These are phyloP conservation scores for Drosera capensis DNA, from an alignment of 148 eudicot species.

Conservation along the genomic window DNA sequence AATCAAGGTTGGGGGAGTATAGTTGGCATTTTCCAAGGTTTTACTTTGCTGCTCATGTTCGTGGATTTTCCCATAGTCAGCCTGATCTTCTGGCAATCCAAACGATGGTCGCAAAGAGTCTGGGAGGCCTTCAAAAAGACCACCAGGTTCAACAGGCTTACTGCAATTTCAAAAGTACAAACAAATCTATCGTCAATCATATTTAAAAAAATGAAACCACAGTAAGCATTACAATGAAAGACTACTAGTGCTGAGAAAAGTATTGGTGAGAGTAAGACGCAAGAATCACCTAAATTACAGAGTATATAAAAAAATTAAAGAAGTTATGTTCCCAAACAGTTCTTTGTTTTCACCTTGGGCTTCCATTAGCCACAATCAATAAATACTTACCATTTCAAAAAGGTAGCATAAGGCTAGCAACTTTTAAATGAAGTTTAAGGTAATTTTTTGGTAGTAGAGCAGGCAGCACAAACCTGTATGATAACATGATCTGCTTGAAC, in stretches of 20 bases:
- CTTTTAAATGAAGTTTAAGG: too few relatives aligned
- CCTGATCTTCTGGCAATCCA: conserved; percentile 46
- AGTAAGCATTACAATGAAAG: not conserved
- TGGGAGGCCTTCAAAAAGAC: conserved; percentile 89
- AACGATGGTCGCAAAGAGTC: conserved; percentile 81
- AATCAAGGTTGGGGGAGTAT: conserved; percentile 81
- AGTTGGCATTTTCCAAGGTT: conserved; percentile 56
- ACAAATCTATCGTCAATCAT: too few relatives aligned
- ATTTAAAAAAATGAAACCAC: not conserved
- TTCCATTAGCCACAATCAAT: too few relatives aligned
- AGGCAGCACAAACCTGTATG: conserved; percentile 51
- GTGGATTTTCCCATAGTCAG: too few relatives aligned
- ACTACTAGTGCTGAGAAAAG: too few relatives aligned
- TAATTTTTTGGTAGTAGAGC: not conserved
- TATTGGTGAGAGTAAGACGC: too few relatives aligned
- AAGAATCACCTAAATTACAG: too few relatives aligned
- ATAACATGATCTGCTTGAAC: conserved; percentile 60
- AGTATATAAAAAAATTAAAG: too few relatives aligned
- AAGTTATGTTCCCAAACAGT: too few relatives aligned
- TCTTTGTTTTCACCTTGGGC: too few relatives aligned
- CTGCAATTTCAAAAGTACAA: conserved; percentile 28
- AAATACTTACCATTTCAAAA: too few relatives aligned
- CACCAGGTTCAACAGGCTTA: conserved; percentile 93
- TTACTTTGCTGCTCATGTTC: conserved; percentile 30
- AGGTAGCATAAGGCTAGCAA: too few relatives aligned